Conservation (phyloP, 2,329 filamentous ascomycete genomes). For the Penicillium expansum region DNA sequence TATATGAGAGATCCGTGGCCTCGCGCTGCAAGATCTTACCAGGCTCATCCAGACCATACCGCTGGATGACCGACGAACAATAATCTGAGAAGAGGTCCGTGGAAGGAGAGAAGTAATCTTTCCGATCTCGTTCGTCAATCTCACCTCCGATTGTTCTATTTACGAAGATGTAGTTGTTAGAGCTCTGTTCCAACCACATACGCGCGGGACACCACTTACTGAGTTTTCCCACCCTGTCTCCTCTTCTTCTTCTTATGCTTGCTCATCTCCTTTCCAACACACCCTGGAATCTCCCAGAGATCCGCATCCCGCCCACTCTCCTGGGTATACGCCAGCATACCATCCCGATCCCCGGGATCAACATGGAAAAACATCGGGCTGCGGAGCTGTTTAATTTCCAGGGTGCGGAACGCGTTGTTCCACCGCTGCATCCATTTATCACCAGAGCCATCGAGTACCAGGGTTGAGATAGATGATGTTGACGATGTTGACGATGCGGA, state of each 20-base stretch:
- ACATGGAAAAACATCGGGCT: conserved; percentile 83
- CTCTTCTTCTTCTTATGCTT: conserved; percentile 74
- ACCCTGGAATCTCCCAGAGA: conserved; percentile 67
- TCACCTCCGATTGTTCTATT: conserved; percentile 34
- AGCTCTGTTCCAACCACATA: neutral
- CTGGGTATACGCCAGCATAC: conserved; percentile 67
- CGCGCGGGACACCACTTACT: conserved; percentile 23
- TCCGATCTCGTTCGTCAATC: conserved; percentile 65
- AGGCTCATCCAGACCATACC: conserved; percentile 56
- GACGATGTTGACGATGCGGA: conserved; percentile 12
- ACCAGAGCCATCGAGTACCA: conserved; percentile 66
- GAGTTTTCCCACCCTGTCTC: conserved; percentile 56
- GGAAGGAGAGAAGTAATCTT: conserved; percentile 68
- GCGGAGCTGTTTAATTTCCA: conserved; percentile 68
- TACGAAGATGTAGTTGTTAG: neutral
- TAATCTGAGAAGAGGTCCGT: conserved; percentile 61
- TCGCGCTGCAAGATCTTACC: conserved; percentile 59
- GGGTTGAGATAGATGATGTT: conserved; percentile 42
- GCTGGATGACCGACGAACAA: conserved; percentile 56
- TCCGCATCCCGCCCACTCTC: conserved; percentile 60
- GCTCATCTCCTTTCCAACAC: conserved; percentile 75
- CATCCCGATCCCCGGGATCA: conserved; percentile 72
- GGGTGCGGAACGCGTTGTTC: conserved; percentile 65
- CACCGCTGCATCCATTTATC: conserved; percentile 67
- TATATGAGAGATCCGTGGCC: conserved; percentile 62